Evolutionary conservation across 2,329 filamentous ascomycete genomes (phyloP).

Genomic region (Trichoderma brevicompactum): DNA sequence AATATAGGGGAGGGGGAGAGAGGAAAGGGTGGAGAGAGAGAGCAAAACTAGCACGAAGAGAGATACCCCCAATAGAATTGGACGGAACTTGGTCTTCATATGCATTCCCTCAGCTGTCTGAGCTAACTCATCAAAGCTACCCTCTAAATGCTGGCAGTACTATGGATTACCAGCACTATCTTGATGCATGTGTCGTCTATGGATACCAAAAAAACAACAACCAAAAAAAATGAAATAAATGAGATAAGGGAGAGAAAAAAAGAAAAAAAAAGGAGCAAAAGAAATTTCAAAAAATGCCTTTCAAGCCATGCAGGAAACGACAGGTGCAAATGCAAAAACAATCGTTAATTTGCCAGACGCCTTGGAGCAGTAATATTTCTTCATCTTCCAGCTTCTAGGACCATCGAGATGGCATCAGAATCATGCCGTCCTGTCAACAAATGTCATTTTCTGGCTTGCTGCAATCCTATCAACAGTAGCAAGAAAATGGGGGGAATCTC

Average conservation of each 20-base stretch:
- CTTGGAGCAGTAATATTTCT: slow-evolving; percentile 20
- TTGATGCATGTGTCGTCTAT: slow-evolving; percentile 7
- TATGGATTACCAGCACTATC: not conserved
- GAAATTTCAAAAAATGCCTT: slow-evolving; percentile 9
- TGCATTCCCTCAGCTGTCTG: not conserved
- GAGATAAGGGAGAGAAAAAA: not conserved
- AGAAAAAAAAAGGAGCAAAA: too few species aligned
- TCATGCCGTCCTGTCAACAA: slow-evolving; percentile 25
- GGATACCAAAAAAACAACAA: not conserved
- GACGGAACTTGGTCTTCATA: slow-evolving; percentile 34
- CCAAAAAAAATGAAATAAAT: not conserved
- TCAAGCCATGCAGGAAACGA: slow-evolving; percentile 27
- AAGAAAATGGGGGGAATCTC: slow-evolving; percentile 24
- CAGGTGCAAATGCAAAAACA: slow-evolving; percentile 28
- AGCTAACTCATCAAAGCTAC: not conserved
- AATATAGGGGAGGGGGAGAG: slow-evolving; percentile 28
- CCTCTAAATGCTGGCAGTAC: not conserved
- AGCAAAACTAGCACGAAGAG: slow-evolving; percentile 33
- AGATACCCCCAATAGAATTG: slow-evolving; percentile 39
- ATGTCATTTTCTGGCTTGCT: slow-evolving; percentile 28
- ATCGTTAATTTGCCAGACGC: slow-evolving; percentile 27
- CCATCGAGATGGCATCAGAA: slow-evolving; percentile 24
- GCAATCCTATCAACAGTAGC: slow-evolving; percentile 25
- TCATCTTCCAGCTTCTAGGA: slow-evolving; percentile 22
- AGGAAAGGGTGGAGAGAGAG: slow-evolving; percentile 31